Conservation (phyloP, 2,329 filamentous ascomycete species). For the Aciculosporium take region DNA sequence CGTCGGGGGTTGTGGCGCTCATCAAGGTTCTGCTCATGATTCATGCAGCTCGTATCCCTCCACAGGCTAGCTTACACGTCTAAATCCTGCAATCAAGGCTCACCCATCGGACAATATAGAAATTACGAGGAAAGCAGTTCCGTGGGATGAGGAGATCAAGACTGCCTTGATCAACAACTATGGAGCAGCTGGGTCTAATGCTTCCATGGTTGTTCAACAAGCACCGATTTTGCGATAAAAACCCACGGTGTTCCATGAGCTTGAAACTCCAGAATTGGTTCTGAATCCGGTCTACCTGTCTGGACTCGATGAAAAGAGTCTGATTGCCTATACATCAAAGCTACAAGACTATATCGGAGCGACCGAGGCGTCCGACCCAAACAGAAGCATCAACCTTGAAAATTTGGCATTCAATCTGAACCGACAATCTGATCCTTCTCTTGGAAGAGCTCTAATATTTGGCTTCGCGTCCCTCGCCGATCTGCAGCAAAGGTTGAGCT, state of each 20-base stretch:
- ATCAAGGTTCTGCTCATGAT: slow-evolving; percentile 21
- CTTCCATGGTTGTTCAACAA: slow-evolving; percentile 12
- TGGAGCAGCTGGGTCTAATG: slow-evolving; percentile 22
- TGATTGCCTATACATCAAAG: not conserved
- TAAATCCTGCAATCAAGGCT: slow-evolving; percentile 20
- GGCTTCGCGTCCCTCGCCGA: slow-evolving; percentile 3
- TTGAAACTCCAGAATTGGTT: no score
- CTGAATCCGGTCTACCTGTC: slow-evolving; percentile 4
- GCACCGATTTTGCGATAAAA: slow-evolving; percentile 3
- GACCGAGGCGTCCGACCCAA: not conserved
- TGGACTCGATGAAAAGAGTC: slow-evolving; percentile 1
- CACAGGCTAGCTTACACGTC: slow-evolving; percentile 18
- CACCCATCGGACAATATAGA: slow-evolving; percentile 11
- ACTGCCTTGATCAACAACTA: slow-evolving; percentile 22
- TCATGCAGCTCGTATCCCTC: slow-evolving; percentile 11
- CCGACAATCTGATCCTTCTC: slow-evolving; percentile 16
- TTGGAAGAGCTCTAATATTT: slow-evolving; percentile 13
- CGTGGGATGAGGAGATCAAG: slow-evolving; percentile 11
- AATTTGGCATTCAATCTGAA: slow-evolving; percentile 20
- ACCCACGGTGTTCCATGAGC: not conserved
- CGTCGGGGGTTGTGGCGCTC: slow-evolving; percentile 16
- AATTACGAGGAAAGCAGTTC: slow-evolving; percentile 20
- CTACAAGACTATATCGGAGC: not conserved
- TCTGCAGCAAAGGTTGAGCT: slow-evolving; percentile 14
- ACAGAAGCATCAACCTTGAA: not conserved